Evolutionary conservation across 805 yeast species (phyloP), one percentile per base, ranked within the genome.

Genomic region (Candida easanensis): DNA sequence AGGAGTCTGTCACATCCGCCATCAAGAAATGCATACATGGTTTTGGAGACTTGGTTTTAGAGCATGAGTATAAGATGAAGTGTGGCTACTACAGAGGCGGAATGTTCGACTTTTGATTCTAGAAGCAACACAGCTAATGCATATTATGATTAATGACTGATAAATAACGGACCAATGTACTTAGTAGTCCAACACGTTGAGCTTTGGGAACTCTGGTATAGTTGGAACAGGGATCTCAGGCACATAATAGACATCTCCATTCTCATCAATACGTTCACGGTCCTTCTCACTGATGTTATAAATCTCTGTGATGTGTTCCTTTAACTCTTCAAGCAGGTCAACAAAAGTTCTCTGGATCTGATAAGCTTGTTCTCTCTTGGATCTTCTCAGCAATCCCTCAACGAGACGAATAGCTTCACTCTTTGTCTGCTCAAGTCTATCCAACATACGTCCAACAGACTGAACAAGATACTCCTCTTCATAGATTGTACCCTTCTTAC

Each of bases 401-500:
- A 89, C 76, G 48, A 93, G 71, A 49, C 75, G 74, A 17, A 75
- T 56, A 2, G 93, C 90, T 56, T 93, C 99, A 0, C 79, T 70
- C 52, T 78, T 76, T 0, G 96, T 84, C 51, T 77, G 80, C 35
- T 79, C 76, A 45, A 93, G 65, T 54, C 99, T 78, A 42, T 88
- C 97, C 26, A 88, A 65, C 61, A 93, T 73, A 60, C 99, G 80
- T 4, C 96, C 93, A 45, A 88, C 80, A 4, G 97, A 90, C 53
- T 79, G 80, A 37, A 93, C 82, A 44, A 93, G 76, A 63, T 93
- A 93, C 62, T 93, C 98, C 62, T 93, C 99, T 64, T 93, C 99
- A 58, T 93, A 93, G 17, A 93, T 85, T 6, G 97, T 91, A 36
- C 98, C 98, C 69, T 93, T 93, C 71, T 95, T 88, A 47, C 99